Conservation (phyloP, 164 flowering plant genomes). For the Magnolia officinalis region DNA sequence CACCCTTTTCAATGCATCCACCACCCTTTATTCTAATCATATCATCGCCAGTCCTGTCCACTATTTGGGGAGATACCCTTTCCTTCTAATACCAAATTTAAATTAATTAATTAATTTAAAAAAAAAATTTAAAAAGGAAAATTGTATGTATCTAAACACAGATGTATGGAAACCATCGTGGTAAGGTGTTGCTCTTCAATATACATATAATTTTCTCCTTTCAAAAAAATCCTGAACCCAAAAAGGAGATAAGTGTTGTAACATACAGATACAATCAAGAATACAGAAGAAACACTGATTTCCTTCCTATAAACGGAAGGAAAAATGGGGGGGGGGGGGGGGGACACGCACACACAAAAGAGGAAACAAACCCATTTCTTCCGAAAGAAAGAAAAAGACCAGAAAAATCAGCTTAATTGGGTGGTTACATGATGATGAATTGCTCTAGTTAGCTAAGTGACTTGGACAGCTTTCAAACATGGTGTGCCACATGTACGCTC, state of each 20-base stretch:
- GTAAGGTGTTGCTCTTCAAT: neutral
- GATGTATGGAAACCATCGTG: no score
- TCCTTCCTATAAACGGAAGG: neutral
- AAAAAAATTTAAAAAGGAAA: neutral
- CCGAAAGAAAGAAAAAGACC: neutral
- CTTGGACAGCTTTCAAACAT: conserved; percentile 92
- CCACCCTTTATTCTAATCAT: no score
- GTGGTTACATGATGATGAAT: neutral
- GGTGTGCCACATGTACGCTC: conserved; percentile 96
- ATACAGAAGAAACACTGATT: neutral
- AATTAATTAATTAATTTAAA: no score
- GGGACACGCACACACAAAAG: no score
- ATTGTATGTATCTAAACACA: neutral
- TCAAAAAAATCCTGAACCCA: neutral
- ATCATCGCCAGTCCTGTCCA: neutral
- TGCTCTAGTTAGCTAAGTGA: conserved; percentile 56
- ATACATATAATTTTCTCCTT: neutral
- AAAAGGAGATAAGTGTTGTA: neutral
- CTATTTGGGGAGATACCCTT: neutral
- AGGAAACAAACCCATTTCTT: neutral
- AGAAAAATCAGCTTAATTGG: neutral
- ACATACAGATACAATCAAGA: neutral
- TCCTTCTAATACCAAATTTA: neutral
- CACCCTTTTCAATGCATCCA: no score
- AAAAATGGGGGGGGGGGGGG: neutral